Percentiles rank a stretch among this genome's conserved stretches.
These are phyloP conservation scores for Aureobasidium mangrovei DNA, from an alignment of 2,329 filamentous ascomycete species.

Conservation along the genomic window DNA sequence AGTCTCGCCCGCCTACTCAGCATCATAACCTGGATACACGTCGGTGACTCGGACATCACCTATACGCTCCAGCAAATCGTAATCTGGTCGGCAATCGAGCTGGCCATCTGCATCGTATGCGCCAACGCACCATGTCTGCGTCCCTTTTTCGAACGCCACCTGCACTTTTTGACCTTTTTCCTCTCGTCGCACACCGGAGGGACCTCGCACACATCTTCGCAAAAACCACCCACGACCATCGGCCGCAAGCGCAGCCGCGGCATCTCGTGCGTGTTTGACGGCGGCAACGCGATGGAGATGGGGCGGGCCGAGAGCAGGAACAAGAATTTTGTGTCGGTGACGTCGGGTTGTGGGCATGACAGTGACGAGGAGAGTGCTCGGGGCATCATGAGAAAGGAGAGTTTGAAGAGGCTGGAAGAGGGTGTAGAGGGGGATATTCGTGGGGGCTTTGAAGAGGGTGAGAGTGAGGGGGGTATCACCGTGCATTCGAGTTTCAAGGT, in stretches of 20 bases:
- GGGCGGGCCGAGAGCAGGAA: background rate
- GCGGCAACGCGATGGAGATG: no score
- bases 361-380: background rate
- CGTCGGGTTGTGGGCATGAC: no score
- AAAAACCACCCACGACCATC: background rate
- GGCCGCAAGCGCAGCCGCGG: no score
- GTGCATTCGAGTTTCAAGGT: conserved; percentile 5
- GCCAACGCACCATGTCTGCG: conserved; percentile 1
- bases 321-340: background rate
- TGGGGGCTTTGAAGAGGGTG: background rate
- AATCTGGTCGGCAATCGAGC: conserved; percentile 9
- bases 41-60: conserved; percentile 3
- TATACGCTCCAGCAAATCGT: background rate
- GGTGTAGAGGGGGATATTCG: background rate
- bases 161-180: background rate
- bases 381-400: background rate
- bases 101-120: conserved; percentile 4
- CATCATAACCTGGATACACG: conserved; percentile 5
- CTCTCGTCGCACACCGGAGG: no score
- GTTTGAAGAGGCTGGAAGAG: conserved; percentile 1
- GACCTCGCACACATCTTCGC: background rate
- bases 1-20: conserved; percentile 9
- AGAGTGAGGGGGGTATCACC: background rate
- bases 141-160: conserved; percentile 5
- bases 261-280: no score